Evolutionary conservation across 2,329 filamentous ascomycete genomes (phyloP).

Genomic region (Penicillium carneum): DNA sequence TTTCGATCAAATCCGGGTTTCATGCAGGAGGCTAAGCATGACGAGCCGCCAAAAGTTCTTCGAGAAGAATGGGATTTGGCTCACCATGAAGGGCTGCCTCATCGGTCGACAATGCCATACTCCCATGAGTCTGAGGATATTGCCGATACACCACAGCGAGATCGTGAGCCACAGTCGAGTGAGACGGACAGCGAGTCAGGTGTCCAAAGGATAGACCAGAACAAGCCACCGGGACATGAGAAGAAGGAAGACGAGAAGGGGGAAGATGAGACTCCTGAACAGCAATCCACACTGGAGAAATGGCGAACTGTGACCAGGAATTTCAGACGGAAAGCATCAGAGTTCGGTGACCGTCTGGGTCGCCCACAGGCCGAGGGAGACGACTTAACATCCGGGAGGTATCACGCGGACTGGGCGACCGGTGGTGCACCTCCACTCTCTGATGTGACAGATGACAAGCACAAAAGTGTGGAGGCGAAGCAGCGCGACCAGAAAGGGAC

Average conservation of each 20-base stretch:
- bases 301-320: conserved; percentile 8
- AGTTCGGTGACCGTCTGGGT: conserved; percentile 33
- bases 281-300: conserved; percentile 2
- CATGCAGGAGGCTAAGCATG: conserved; percentile 9
- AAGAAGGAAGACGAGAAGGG: not conserved
- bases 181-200: conserved; percentile 7
- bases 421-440: conserved; percentile 37
- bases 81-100: conserved; percentile 22
- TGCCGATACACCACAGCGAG: conserved; percentile 31
- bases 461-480: conserved; percentile 42
- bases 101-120: conserved; percentile 32
- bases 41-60: conserved; percentile 15
- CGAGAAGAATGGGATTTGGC: conserved; percentile 24
- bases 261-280: not conserved
- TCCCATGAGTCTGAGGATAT: conserved; percentile 40
- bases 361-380: conserved; percentile 37
- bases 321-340: conserved; percentile 26
- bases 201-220: conserved; percentile 10
- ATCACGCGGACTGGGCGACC: conserved; percentile 39
- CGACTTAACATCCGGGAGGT: conserved; percentile 35
- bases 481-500: conserved; percentile 34
- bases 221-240: conserved; percentile 5
- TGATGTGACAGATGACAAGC: conserved; percentile 42
- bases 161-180: not conserved
- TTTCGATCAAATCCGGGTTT: conserved; percentile 27